Evolutionary conservation across 2,329 filamentous ascomycete genomes (phyloP), one percentile per base, ranked within the genome.

Genomic region (Didymella pomorum): DNA sequence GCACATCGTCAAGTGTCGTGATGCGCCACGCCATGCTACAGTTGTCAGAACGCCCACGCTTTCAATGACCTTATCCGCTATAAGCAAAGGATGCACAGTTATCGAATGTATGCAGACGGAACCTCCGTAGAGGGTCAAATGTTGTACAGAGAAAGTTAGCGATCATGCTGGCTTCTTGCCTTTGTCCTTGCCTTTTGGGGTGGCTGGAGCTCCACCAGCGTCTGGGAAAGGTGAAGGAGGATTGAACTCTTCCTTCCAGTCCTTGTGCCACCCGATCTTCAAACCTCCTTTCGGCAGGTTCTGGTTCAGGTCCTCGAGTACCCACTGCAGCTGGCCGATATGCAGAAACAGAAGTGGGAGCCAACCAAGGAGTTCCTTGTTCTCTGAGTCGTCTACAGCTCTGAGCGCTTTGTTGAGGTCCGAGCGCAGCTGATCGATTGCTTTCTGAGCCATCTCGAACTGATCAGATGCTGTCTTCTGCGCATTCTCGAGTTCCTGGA

Each of bases 261-360:
- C 46, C 4, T 16, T 16, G 29, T 31, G 29, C 56, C 56, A 58
- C 11, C 31, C 16, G 25, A 53, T 9, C 2, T 29, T 10, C n/a
- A 62, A 29, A 23, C 37, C 35, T 21, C 55, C 44, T 23, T 48
- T 46, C 2, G 57, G 50, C 2, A 58, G 16, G 5, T 63, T 65
- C 39, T 62, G 49, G 16, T 66, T 68, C 4, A 65, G 25, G n/a
- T 29, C 21, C 9, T 65, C 51, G 7, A 61, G 18, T 11, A 58
- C 18, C 20, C 55, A 37, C 18, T 65, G 60, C 7, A 66, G 4
- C 42, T 65, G 52, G 10, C 37, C 29, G 18, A 57, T 16, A 11
- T 57, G 42, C 0, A 54, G 7, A 7, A 65, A 37, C 1, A 60
- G 23, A 0, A 16, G 39, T 6, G 52, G 49, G 10, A 64, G 46